Base-by-base conservation (phyloP, 2,329 filamentous ascomycete species). In the Thermoascus crustaceus region DNA sequence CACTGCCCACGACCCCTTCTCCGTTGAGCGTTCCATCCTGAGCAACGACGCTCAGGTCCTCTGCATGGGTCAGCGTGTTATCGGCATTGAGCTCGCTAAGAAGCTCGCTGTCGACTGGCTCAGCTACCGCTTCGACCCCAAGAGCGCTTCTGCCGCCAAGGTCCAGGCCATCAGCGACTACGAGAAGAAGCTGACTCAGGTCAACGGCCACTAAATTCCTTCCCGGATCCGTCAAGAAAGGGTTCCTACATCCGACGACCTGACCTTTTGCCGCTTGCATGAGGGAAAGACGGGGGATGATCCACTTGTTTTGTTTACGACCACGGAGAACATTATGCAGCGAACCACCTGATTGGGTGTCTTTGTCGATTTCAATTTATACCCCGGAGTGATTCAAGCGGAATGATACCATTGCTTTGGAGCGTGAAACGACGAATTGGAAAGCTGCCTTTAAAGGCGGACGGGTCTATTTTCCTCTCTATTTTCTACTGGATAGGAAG, bases 11-110 rank as follows among this genome's bases (percentile, higher is more conserved):
- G 86, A 93, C 57, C 80, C 78, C 46, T 94, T 88, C 68, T 80
- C 75, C 37, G 84, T 93, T 4, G 85, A 93, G 71, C 68, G 85
- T 32, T 78, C 82, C 13, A 75, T 93, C 7, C 64, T 89, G 52
- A 86, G 81, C 65, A 93, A 93, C 60, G 80, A 93, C 57, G 84
- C 85, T 3, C 85, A 94, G 64, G 85, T 93, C 20, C 65, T 93
- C 42, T 93, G 86, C 57, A 80, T 93, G 70, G 85, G 85, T 0
- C 82, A 93, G 72, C 68, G 85, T 14, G 85, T 93, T 0, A 75
- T 93, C 29, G 85, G 86, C 0, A 58, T 91, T 31, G 86, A 93
- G 65, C 63, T 93, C 26, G 85, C 85, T 27, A 74, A 85, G 49
- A 70, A 84, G 51, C 58, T 94, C 48, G 85, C 78, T 0, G 78